Conservation (phyloP, 768 basidiomycete species). For the Termitomyces sp. region DNA sequence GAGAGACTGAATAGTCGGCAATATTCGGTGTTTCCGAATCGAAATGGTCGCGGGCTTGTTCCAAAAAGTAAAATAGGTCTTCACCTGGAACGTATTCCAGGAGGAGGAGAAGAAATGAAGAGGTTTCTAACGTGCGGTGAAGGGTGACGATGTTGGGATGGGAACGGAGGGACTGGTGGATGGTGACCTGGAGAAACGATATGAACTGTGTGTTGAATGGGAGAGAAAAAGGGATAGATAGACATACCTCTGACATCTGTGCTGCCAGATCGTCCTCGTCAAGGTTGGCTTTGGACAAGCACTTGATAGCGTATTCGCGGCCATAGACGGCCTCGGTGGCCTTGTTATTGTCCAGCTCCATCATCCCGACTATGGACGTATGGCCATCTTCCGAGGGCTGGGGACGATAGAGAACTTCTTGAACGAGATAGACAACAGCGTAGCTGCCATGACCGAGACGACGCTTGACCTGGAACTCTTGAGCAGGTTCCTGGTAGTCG, state of each 20-base stretch:
- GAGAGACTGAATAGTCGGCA: slow-evolving; percentile 41
- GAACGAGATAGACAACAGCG: slow-evolving; percentile 91
- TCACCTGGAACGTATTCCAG: slow-evolving; percentile 96
- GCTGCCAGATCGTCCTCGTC: slow-evolving; percentile 82
- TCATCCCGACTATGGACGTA: slow-evolving; percentile 49
- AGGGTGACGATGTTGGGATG: slow-evolving; percentile 96
- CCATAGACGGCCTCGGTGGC: slow-evolving; percentile 54
- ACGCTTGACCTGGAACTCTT: slow-evolving; percentile 80
- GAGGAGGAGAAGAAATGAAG: slow-evolving; percentile 86
- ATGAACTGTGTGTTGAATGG: slow-evolving; percentile 4
- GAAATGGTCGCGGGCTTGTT: slow-evolving; percentile 89
- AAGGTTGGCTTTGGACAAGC: slow-evolving; percentile 91
- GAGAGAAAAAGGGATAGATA: slow-evolving; percentile 1
- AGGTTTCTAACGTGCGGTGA: slow-evolving; percentile 89
- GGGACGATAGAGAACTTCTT: slow-evolving; percentile 56
- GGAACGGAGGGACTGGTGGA: slow-evolving; percentile 87
- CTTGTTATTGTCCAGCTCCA: slow-evolving; percentile 46
- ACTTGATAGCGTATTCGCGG: slow-evolving; percentile 92
- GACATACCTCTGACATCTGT: slow-evolving; percentile 83
- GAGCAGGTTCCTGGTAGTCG: slow-evolving; percentile 45
- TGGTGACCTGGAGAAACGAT: slow-evolving; percentile 60
- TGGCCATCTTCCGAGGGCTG: slow-evolving; percentile 52
- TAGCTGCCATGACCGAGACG: slow-evolving; percentile 88
- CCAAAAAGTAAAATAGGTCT: slow-evolving; percentile 97
- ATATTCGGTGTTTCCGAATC: slow-evolving; percentile 43